Conservation (phyloP, 495 filamentous ascomycete genomes). For the Penicillium turbatum region DNA sequence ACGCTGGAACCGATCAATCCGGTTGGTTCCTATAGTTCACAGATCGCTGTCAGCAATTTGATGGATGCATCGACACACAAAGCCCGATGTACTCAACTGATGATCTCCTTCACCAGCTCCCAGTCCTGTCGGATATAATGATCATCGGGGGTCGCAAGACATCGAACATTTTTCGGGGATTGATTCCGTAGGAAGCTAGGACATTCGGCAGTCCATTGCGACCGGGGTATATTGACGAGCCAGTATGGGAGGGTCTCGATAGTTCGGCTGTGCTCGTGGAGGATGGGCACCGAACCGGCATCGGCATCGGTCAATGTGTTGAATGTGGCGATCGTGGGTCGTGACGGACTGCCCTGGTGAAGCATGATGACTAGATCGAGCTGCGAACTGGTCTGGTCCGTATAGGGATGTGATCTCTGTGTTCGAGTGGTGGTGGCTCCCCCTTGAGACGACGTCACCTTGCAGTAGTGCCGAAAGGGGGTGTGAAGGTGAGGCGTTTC, state of each 20-base stretch:
- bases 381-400: background rate
- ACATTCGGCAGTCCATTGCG: conserved; percentile 58
- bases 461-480: conserved; percentile 11
- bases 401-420: background rate
- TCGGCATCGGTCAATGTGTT: conserved; percentile 24
- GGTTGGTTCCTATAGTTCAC: conserved; percentile 50
- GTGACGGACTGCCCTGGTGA: conserved; percentile 14
- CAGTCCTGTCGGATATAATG: conserved; percentile 56
- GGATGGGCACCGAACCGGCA: conserved; percentile 9
- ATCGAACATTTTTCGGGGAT: conserved; percentile 42
- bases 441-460: conserved; percentile 11
- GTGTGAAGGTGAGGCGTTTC: background rate
- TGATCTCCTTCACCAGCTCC: conserved; percentile 57
- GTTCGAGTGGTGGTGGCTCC: background rate
- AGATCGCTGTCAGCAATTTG: background rate
- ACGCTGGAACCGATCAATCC: conserved; percentile 68
- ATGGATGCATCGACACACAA: background rate
- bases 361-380: conserved; percentile 8
- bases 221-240: conserved; percentile 68
- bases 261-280: conserved; percentile 3
- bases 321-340: conserved; percentile 20
- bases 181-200: conserved; percentile 62
- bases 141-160: conserved; percentile 61
- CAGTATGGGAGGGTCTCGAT: conserved; percentile 60
- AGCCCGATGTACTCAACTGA: conserved; percentile 37